Evolutionary conservation across 2,329 filamentous ascomycete genomes (phyloP).

Genomic region (Claviceps citrina): DNA sequence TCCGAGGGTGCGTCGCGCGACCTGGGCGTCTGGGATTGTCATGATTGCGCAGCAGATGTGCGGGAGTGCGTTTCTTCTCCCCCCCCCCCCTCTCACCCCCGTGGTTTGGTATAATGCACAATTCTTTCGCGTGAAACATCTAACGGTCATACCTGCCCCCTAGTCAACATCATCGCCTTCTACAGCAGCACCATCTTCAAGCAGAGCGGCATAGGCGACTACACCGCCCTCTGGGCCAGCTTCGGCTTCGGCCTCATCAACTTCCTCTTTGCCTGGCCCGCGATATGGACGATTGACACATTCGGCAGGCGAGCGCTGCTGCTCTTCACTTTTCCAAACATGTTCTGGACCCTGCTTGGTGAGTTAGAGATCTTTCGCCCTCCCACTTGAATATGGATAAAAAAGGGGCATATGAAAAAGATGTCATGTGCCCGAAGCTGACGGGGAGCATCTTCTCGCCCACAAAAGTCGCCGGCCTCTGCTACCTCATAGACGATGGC

Average conservation of each 20-base stretch:
- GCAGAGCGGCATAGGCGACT: conserved; percentile 21
- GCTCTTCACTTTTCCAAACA: conserved; percentile 20
- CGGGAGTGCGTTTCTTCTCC: conserved; percentile 18
- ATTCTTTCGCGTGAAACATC: too few species aligned
- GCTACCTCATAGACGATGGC: conserved; percentile 11
- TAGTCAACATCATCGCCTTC: conserved; percentile 31
- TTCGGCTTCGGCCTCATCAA: conserved; percentile 17
- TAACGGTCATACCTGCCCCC: too few species aligned
- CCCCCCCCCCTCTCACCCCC: too few species aligned
- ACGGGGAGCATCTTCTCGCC: too few species aligned
- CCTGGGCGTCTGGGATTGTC: conserved; percentile 49
- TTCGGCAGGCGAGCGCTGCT: conserved; percentile 12
- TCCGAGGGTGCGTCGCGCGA: conserved; percentile 43
- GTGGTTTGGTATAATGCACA: too few species aligned
- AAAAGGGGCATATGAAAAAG: not conserved
- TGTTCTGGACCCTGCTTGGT: conserved; percentile 16
- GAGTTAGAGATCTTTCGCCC: not conserved
- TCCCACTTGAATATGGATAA: not conserved
- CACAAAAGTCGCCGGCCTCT: conserved; percentile 14
- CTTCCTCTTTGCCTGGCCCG: conserved; percentile 16
- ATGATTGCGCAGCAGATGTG: conserved; percentile 54
- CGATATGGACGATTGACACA: conserved; percentile 18
- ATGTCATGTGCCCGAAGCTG: too few species aligned
- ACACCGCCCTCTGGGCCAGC: conserved; percentile 17
- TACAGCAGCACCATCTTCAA: conserved; percentile 13